Conservation (phyloP, 2,329 filamentous ascomycete genomes). For the Xylaria polymorpha region DNA sequence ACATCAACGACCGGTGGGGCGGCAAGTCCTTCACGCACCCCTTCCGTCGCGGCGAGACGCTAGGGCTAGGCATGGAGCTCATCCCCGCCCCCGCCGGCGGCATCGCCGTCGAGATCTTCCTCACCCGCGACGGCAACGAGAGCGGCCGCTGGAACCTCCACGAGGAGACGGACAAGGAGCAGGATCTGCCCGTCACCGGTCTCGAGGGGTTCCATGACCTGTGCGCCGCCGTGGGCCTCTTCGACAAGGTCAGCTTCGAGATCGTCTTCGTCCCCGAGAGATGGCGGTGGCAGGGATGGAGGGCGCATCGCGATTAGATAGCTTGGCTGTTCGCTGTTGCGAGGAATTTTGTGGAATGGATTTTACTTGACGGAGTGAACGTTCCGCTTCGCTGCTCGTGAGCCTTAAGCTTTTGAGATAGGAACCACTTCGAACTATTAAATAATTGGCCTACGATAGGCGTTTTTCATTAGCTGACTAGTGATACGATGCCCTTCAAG, state of each 20-base stretch:
- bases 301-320: neutral
- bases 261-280: constrained; percentile 68
- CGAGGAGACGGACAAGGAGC: constrained; percentile 75
- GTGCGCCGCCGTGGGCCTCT: constrained; percentile 76
- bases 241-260: constrained; percentile 75
- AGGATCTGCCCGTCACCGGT: constrained; percentile 72
- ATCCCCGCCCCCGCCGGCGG: constrained; percentile 50
- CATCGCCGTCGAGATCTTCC: constrained; percentile 71
- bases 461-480: neutral
- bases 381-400: neutral
- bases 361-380: neutral
- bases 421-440: neutral
- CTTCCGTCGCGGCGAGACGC: constrained; percentile 73
- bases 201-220: constrained; percentile 78
- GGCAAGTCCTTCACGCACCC: constrained; percentile 74
- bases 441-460: neutral
- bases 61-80: constrained; percentile 79
- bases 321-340: neutral
- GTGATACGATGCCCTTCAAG: neutral
- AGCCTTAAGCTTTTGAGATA: neutral
- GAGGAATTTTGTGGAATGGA: neutral
- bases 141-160: constrained; percentile 76
- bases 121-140: constrained; percentile 73
- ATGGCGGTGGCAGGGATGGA: constrained; percentile 65
- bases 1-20: constrained; percentile 79